A percentile compares a stretch with the other conserved stretches of the same genome.
Conservation (phyloP, 495 filamentous ascomycete species). For the Hyaloscypha bicolor region DNA sequence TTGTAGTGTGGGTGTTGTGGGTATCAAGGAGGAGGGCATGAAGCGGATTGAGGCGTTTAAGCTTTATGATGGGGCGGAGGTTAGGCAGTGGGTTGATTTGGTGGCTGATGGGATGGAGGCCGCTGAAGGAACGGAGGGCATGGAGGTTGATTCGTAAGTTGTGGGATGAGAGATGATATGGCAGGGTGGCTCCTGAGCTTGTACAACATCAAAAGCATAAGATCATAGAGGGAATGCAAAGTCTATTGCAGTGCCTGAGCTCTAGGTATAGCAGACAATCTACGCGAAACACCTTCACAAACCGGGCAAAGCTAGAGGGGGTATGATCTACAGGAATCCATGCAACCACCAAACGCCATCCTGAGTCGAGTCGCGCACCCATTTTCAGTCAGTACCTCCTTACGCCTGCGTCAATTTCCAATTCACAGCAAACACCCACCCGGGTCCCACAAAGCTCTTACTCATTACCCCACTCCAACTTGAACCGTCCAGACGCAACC, state of each 20-base stretch:
- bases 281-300: background rate
- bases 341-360: background rate
- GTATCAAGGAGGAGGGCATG: constrained; percentile 58
- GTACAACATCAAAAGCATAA: constrained; percentile 18
- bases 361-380: background rate
- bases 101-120: constrained; percentile 58
- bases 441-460: background rate
- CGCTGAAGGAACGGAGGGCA: constrained; percentile 48
- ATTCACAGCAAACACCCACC: background rate
- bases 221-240: constrained; percentile 13
- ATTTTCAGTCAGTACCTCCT: background rate
- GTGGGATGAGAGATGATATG: constrained; percentile 1
- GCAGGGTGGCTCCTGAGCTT: background rate
- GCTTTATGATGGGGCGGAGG: constrained; percentile 87
- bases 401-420: background rate
- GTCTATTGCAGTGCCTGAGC: background rate
- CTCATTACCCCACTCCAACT: constrained; percentile 74
- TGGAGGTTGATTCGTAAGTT: constrained; percentile 81
- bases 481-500: constrained; percentile 69
- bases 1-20: constrained; percentile 85
- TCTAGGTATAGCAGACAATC: background rate
- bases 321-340: background rate
- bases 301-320: background rate
- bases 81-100: constrained; percentile 74
- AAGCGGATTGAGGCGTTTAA: constrained; percentile 77